phyloP scores from a whole-genome alignment of 1,284 basidiomycete species.

The Cutaneotrichosporon cyanovorans region DNA sequence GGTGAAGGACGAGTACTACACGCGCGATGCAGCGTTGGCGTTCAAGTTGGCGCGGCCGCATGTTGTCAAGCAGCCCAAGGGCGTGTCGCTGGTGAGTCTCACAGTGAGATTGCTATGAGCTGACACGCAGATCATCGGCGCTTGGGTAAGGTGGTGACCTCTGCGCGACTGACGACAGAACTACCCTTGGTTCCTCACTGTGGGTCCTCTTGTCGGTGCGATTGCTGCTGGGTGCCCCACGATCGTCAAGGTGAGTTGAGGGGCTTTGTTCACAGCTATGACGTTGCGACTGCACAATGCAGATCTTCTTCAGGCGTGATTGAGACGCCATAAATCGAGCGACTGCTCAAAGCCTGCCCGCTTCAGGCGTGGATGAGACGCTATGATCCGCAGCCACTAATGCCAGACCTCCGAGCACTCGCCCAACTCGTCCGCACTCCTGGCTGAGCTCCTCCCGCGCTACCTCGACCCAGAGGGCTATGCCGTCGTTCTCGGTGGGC shows the following conservation, averaged over 20 bases:
- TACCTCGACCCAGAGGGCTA: conserved; percentile 72
- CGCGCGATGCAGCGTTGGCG: conserved; percentile 48
- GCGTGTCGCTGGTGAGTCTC: conserved; percentile 55
- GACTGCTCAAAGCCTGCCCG: not conserved
- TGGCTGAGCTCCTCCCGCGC: conserved; percentile 66
- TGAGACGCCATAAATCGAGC: not conserved
- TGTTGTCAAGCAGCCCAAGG: conserved; percentile 68
- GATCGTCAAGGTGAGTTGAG: conserved; percentile 55
- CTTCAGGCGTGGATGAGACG: not conserved
- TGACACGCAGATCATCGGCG: conserved; percentile 35
- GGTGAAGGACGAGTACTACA: conserved; percentile 60
- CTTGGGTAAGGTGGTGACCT: conserved; percentile 30
- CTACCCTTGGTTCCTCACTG: conserved; percentile 52
- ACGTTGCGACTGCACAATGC: no score
- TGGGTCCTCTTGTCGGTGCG: conserved; percentile 60
- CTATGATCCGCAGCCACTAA: no score
- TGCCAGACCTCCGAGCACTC: conserved; percentile 64
- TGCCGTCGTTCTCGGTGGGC: conserved; percentile 65
- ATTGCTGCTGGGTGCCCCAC: conserved; percentile 72
- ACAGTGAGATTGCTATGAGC: not conserved
- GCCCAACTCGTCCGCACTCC: conserved; percentile 57
- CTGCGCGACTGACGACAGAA: conserved; percentile 46
- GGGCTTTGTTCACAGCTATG: no score
- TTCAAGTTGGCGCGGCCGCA: conserved; percentile 50
- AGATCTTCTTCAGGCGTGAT: not conserved